Base-by-base conservation (phyloP, 2,329 filamentous ascomycete genomes). In the Phialophora macrospora region DNA sequence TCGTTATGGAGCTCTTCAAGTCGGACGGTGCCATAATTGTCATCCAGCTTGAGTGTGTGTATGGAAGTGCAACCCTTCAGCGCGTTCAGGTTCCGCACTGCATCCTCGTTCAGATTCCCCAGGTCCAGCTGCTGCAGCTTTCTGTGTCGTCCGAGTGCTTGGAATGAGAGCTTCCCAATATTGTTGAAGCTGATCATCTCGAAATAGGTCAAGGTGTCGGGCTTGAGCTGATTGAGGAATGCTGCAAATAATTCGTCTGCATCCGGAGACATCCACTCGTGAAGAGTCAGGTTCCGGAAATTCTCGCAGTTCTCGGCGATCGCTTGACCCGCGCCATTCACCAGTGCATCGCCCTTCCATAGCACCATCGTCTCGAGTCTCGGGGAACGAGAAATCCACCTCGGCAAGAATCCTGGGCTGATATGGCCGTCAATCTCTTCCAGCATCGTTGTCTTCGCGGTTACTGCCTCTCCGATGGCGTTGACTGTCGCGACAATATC, bases 231-330 rank as follows among this genome's bases (percentile, higher is more conserved):
- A 26, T 77, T 77, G 55, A 91, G 80, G 71, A 91, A 89, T 2
- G 78, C 77, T 0, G 87, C 83, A 57, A 90, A 79, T 48, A 85
- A 80, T 30, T 81, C 76, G 66, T 91, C 88, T 6, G 83, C 81
- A n/a, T 82, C 80, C 0, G 76, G 72, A 28, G 61, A 65, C 17
- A 70, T 70, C 82, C 82, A 85, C 49, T 75, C 79, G 67, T 83
- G 88, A 62, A 89, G 85, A 28, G 81, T 84, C 24, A 92, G 75
- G 46, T 84, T 82, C 51, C 81, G 81, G 70, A 92, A 89, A 8
- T 83, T 77, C 1, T 85, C 85, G 70, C 89, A 92, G 70, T 84
- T 79, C 26, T 81, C 74, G 26, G 81, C 79, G 55, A 92, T 84
- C 2, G 85, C 81, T 12, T 78, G 77, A 34, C 84, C 83, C 1